Evolutionary conservation across 352 stramenopile genomes (phyloP), one percentile per base, ranked within the genome.

Genomic region (Phytophthora rubi): DNA sequence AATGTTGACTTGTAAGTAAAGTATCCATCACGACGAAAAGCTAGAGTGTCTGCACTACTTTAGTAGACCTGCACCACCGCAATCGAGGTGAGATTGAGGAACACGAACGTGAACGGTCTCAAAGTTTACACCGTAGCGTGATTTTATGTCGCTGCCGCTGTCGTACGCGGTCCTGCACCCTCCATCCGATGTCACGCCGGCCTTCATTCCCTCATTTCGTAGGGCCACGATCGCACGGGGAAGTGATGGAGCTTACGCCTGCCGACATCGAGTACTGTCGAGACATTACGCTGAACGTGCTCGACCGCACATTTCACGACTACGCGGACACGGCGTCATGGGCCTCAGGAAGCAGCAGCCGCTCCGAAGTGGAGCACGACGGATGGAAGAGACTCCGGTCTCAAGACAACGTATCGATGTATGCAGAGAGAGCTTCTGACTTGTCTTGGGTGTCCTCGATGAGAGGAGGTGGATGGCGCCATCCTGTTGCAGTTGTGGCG

Each of bases 271-370:
- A 70, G 37, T 59, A 60, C 33, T 70, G 63, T 65, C 63, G 63
- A 47, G 63, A 70, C 23, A 54, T 65, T 0, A 70, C 63, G 4
- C 37, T 70, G 0, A 42, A 65, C 37, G 63, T 65, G 2, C 35
- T 70, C n/a, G 63, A 70, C 10, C 30, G 63, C 21, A 65, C 56
- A 4, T 37, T 70, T 10, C 63, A 70, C 56, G 63, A 70, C 48
- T 65, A 70, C 35, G 63, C 63, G 26, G 56, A 65, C n/a, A 70
- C 63, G n/a, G 35, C 55, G 13, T 70, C 63, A 4, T 70, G 63
- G 63, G 18, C 33, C 5, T 70, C 48, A 3, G 63, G 63, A 10
- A 44, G 47, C 21, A 60, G 26, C 44, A 58, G 45, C 23, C 47
- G 15, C 37, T 21, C 5, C 7, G 55, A 60, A 13, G 47, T 47